These are phyloP conservation scores for Hypoxylon sp. DNA, from an alignment of 2,329 filamentous ascomycete genomes.

Conservation along the genomic window DNA sequence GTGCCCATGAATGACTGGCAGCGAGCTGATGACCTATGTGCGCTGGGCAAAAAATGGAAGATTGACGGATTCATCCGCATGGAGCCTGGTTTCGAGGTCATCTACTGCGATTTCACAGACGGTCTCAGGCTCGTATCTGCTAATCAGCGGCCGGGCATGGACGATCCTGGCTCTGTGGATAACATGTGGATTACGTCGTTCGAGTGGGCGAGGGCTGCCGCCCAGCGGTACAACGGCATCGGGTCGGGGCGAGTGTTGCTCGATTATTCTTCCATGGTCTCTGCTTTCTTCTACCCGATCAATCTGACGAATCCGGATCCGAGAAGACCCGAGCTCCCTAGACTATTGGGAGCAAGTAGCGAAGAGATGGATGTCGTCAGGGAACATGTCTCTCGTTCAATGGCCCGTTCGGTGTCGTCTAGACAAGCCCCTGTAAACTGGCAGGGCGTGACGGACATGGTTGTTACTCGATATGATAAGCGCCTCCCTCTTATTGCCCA, in stretches of 20 bases:
- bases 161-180: conserved; percentile 41
- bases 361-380: conserved; percentile 57
- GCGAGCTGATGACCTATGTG: conserved; percentile 71
- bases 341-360: conserved; percentile 52
- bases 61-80: conserved; percentile 63
- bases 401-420: conserved; percentile 52
- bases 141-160: conserved; percentile 50
- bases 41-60: conserved; percentile 66
- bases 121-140: conserved; percentile 59
- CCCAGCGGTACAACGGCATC: conserved; percentile 64
- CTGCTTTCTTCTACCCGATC: conserved; percentile 66
- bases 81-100: conserved; percentile 76
- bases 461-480: conserved; percentile 73
- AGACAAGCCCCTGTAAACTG: conserved; percentile 66
- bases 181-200: conserved; percentile 48
- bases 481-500: conserved; percentile 63
- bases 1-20: conserved; percentile 61
- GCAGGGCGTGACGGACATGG: conserved; percentile 77
- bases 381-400: conserved; percentile 62
- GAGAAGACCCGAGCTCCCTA: conserved; percentile 54
- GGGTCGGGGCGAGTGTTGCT: conserved; percentile 60
- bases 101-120: conserved; percentile 63
- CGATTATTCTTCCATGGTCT: conserved; percentile 68
- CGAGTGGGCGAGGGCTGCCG: conserved; percentile 60
- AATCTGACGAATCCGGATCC: conserved; percentile 63